Base-by-base conservation (phyloP, 1,284 basidiomycete species). In the Trametes pubescens region DNA sequence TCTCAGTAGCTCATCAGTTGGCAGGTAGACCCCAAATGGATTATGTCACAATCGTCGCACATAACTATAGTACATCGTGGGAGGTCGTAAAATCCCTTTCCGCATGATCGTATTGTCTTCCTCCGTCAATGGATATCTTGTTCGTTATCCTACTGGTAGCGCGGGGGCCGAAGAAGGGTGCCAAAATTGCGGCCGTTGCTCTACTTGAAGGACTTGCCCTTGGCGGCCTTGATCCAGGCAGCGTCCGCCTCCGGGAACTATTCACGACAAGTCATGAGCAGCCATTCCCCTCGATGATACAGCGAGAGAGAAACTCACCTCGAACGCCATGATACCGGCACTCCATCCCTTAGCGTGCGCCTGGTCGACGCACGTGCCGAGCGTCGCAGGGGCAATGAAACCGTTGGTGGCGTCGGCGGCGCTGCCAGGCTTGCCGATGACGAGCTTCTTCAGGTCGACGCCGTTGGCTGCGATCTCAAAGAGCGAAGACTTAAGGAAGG, bases 391-490 rank as follows among this genome's bases (percentile, higher is more conserved):
- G 32, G 74, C 74, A 62, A 90, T 87, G 71, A 80, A 88, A 7
- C 89, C 87, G 67, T 62, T 80, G 4, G 86, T 86, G 71, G 86
- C 86, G 10, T 78, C 72, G 14, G 29, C 40, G 8, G 77, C 35
- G 5, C 73, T 78, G 0, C 79, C 88, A 0, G 88, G 89, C 75
- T 90, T 90, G 2, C 89, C 89, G 61, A 91, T 85, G 57, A 86
- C 82, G 52, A 83, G 71, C 74, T 83, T 82, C 72, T 78, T 73
- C 43, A 85, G 70, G 2, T 79, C 71, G 6, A 89, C 81, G 43
- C 86, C 86, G 54, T 76, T 83, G 11, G 80, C 79, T 6, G 82
- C 79, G 67, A 91, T 90, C 73, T 91, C 81, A 78, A 90, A 89
- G n/a, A 90, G 64, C 0, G 79, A 73, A 0, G 79, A 77, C 61